Percentiles rank a stretch among this genome's conserved stretches.
Evolutionary conservation across 257 asterid genomes (phyloP).

Genomic region (Echites panduratus): DNA sequence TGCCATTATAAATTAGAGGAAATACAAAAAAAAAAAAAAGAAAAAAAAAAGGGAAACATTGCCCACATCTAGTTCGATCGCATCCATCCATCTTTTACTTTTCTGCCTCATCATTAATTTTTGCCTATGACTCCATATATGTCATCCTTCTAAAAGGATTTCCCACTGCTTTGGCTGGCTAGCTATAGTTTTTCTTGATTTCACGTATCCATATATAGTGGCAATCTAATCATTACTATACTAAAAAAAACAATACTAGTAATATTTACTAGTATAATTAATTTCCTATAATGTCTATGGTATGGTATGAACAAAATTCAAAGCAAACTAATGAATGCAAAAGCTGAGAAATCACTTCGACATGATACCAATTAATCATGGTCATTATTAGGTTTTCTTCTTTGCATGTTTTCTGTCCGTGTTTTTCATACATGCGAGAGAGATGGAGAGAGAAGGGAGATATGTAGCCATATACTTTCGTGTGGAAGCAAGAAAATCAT

Average conservation of each 20-base stretch:
- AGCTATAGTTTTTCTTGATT: neutral
- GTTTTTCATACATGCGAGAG: neutral
- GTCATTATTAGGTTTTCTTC: neutral
- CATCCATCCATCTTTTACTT: neutral
- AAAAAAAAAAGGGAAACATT: neutral
- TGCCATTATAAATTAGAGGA: slow-evolving; percentile 2
- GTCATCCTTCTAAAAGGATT: neutral
- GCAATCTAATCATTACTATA: neutral
- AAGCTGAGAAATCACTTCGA: neutral
- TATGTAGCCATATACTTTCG: neutral
- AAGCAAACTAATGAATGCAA: slow-evolving; percentile 9
- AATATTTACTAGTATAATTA: too few species aligned
- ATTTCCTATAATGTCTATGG: too few species aligned
- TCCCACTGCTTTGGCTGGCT: neutral
- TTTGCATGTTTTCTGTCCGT: neutral
- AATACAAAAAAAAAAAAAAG: too few species aligned
- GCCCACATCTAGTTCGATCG: slow-evolving; percentile 17
- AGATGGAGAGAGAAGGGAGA: neutral
- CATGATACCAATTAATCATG: slow-evolving; percentile 3
- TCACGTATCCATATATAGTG: neutral
- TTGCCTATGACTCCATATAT: neutral
- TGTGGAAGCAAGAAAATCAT: neutral
- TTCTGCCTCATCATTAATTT: neutral
- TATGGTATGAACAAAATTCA: neutral
- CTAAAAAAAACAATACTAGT: too few species aligned